Evolutionary conservation across 768 basidiomycete genomes (phyloP), one percentile per base, ranked within the genome.

Genomic region (Chalciporus sphaerocephalus): DNA sequence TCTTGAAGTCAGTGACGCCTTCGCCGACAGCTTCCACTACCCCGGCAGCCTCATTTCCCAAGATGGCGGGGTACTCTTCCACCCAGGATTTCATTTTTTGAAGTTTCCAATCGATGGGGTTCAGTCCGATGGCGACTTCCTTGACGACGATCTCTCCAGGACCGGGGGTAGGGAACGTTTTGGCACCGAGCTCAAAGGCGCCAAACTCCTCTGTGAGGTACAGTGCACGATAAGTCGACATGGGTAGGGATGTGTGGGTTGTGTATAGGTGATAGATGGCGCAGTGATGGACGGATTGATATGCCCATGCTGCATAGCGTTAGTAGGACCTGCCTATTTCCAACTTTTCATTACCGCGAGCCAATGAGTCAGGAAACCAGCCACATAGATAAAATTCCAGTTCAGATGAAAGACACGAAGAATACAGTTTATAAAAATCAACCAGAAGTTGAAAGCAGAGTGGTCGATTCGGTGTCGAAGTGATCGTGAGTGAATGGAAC

Each of bases 131-230:
- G 2, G 76, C 57, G 25, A 63, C 46, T 25, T 74, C 56, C 51
- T 70, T 72, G 52, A 77, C 60, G 36, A 78, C 64, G 25, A 78
- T 42, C 42, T 77, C 73, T 20, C 69, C 69, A 1, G 68, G 62
- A 0, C 70, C 69, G 0, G 76, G 75, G n/a, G n/a, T n/a, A n/a
- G n/a, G n/a, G n/a, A n/a, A 11, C 5, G 44, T 27, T 38, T 34
- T 58, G 27, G 48, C 38, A 36, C 48, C 39, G 8, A 55, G 20
- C 35, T 39, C 39, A 17, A 61, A 49, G 0, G 50, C 38, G 23
- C 57, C 57, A 2, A 37, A 53, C 9, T 56, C 56, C 40, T 59
- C 46, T 13, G 50, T 53, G 38, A 56, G 58, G 15, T 46, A 47
- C 23, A 59, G 48, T 2, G 36, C 57, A 15, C 51, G 54, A 22